Percentiles rank a stretch among this genome's conserved stretches.
phyloP scores from a whole-genome alignment of 2,329 filamentous ascomycete species.

The Tricladium varicosporioides region DNA sequence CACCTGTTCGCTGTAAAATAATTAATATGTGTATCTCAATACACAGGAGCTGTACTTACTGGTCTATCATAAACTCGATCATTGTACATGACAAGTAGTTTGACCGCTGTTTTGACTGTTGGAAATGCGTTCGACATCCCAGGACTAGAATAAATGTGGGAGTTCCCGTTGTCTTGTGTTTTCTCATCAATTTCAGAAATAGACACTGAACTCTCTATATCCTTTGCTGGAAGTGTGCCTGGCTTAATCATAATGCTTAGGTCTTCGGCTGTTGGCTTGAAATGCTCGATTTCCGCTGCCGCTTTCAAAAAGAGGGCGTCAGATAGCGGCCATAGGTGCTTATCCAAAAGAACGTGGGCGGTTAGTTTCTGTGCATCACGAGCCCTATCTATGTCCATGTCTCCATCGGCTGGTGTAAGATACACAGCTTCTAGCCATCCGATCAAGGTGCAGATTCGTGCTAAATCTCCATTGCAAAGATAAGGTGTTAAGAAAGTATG shows the following conservation, averaged over 20 bases:
- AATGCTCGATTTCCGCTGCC: constrained; percentile 31
- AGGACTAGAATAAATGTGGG: constrained; percentile 54
- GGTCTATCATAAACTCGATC: constrained; percentile 33
- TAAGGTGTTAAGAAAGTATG: constrained; percentile 28
- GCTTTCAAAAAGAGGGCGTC: constrained; percentile 32
- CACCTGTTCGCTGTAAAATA: constrained; percentile 33
- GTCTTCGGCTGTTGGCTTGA: constrained; percentile 30
- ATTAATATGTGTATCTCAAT: constrained; percentile 15
- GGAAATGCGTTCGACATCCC: constrained; percentile 58
- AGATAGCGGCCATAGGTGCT: constrained; percentile 32
- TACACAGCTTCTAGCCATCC: constrained; percentile 33
- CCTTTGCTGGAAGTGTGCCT: constrained; percentile 42
- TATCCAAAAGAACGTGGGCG: constrained; percentile 28
- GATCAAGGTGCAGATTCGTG: constrained; percentile 28
- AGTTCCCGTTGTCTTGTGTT: constrained; percentile 41
- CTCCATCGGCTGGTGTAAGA: constrained; percentile 25
- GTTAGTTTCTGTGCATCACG: constrained; percentile 24
- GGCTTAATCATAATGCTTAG: constrained; percentile 21
- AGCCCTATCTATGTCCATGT: constrained; percentile 24
- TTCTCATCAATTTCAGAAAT: constrained; percentile 9
- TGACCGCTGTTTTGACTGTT: constrained; percentile 55
- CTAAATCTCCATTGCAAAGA: constrained; percentile 28
- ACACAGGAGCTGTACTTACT: constrained; percentile 20
- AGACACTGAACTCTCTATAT: constrained; percentile 29
- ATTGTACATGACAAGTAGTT: constrained; percentile 60